Conservation (phyloP, 768 basidiomycete species). For the Tubosaeta brunneosetosa region DNA sequence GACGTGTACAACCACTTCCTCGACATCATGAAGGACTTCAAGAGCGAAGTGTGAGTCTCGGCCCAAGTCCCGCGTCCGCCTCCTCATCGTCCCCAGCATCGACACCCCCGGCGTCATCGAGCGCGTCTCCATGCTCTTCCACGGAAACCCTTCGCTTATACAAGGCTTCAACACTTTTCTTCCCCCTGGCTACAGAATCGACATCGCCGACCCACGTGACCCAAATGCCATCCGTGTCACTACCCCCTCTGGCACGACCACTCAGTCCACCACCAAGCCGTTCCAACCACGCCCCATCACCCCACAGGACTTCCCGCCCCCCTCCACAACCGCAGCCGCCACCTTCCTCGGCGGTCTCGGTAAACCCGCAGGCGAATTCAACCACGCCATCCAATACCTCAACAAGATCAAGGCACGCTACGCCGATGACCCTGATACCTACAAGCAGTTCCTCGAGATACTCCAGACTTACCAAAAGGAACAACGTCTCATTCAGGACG, state of each 20-base stretch:
- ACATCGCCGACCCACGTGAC: slow-evolving; percentile 66
- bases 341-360: slow-evolving; percentile 60
- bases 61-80: background rate
- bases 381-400: slow-evolving; percentile 93
- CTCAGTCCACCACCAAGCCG: slow-evolving; percentile 52
- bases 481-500: slow-evolving; percentile 65
- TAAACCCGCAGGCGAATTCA: slow-evolving; percentile 68
- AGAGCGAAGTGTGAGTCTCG: slow-evolving; percentile 77
- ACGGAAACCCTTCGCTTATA: slow-evolving; percentile 84
- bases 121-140: slow-evolving; percentile 88
- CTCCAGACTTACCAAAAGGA: slow-evolving; percentile 86
- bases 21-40: slow-evolving; percentile 99
- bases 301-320: slow-evolving; percentile 46
- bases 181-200: slow-evolving; percentile 91
- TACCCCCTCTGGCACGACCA: slow-evolving; percentile 69
- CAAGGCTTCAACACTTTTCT: slow-evolving; percentile 98
- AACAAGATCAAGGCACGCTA: slow-evolving; percentile 98
- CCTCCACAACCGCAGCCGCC: slow-evolving; percentile 56
- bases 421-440: slow-evolving; percentile 83
- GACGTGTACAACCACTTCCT: slow-evolving; percentile 93
- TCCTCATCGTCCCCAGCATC: slow-evolving; percentile 51
- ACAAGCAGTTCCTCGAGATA: slow-evolving; percentile 87
- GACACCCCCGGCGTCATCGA: slow-evolving; percentile 97
- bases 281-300: slow-evolving; percentile 50
- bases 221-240: slow-evolving; percentile 77